Base-by-base conservation (phyloP, 345 rosid species). In the Pugionium dolabratum region DNA sequence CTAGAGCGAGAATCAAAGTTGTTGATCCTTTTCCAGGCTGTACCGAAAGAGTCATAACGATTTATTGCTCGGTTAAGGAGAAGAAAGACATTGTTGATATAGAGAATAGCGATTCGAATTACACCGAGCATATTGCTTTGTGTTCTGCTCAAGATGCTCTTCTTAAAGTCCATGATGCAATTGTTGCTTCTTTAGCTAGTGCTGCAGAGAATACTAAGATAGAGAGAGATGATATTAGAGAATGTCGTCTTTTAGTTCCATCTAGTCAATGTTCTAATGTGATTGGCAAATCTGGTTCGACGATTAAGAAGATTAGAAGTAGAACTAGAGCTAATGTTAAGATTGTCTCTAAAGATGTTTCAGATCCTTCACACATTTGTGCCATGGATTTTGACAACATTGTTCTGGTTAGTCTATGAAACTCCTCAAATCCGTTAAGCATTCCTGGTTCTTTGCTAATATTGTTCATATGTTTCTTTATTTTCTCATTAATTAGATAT, bases 61-160 rank as follows among this genome's bases (percentile, higher is more conserved):
- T 91, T 32, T 94, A 83, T 54, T 86, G 85, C 82, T 71, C 81
- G 65, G 88, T 87, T 47, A 85, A 78, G 69, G 84, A 76, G 54
- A 91, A 94, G 81, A 83, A 75, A 59, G 85, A 82, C 42, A 61
- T 73, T 2, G 77, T 81, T 1, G 97, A 87, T 36, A 73, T 85
- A 55, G 97, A 91, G 50, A 83, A 79, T 28, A 49, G 59, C 2
- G 95, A 76, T 18, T 75, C 81, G 40, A 62, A 72, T 76, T 74
- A 75, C 27, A 56, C 62, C 11, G 78, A 75, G 64, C 30, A 35
- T 47, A 46, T 7, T 4, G 95, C 97, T 3, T 28, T 94, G 31
- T 94, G 99, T 34, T 66, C 86, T 51, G 87, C 99, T 40, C 99
- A 94, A 74, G 97, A 86, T 65, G 99, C 97, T 48, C 91, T 94